Conservation (phyloP, 2,329 filamentous ascomycete genomes). For the Fusarium pseudoanthophilum region DNA sequence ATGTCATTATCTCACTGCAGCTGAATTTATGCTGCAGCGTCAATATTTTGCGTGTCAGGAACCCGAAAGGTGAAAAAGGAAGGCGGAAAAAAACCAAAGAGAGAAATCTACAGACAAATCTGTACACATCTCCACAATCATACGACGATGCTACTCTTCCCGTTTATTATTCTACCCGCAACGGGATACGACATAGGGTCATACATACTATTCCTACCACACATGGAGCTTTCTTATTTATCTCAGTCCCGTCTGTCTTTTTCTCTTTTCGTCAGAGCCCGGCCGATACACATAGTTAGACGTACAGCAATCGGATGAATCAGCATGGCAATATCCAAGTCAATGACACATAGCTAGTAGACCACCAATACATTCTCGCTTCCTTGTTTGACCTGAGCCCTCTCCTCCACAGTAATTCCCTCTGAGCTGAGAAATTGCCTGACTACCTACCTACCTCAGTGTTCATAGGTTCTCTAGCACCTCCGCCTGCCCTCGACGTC, state of each 20-base stretch:
- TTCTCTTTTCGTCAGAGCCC: conserved; percentile 4
- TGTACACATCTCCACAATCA: conserved; percentile 29
- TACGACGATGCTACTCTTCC: conserved; percentile 23
- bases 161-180: not conserved
- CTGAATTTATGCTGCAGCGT: not conserved
- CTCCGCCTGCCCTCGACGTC: conserved; percentile 3
- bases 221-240: not conserved
- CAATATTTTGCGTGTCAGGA: not conserved
- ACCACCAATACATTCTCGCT: not conserved
- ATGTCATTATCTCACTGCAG: conserved; percentile 25
- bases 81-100: not conserved
- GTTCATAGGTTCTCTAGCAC: not conserved
- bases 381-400: conserved; percentile 9
- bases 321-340: not conserved
- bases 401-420: not conserved
- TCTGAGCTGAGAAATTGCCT: not conserved
- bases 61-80: not conserved
- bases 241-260: not conserved
- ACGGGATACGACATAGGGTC: conserved; percentile 14
- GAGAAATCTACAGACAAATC: not conserved
- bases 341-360: not conserved
- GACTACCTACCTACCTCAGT: not conserved
- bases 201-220: conserved; percentile 1
- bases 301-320: conserved; percentile 10
- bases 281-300: not conserved